Base-by-base conservation (phyloP, 148 eudicot species). In the Chenopodium album region DNA sequence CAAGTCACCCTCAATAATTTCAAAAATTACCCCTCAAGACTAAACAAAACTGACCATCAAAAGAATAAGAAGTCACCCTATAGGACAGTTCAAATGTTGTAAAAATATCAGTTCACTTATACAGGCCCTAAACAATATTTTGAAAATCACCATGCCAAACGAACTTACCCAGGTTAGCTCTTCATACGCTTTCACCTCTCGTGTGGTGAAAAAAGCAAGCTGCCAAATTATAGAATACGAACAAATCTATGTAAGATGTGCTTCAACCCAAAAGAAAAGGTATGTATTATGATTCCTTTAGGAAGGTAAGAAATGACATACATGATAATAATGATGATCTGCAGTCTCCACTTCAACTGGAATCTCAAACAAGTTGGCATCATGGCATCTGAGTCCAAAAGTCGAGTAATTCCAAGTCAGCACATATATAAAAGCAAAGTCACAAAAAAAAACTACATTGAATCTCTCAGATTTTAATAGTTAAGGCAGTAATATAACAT, bases 251-350 rank as follows among this genome's bases (percentile, higher is more conserved):
- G 62, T 73, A 71, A 32, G 12, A 29, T 70, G 72, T 75, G 54
- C 79, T 22, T n/a, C 14, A 76, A 17, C 16, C 28, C 17, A 10
- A 10, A 48, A 20, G 44, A 76, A 3, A 41, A 23, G 28, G 12
- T 13, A 50, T 9, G 12, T 3, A 50, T 9, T 67, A 59, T 5
- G 23, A 6, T 68, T 68, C 8, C 23, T 17, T 6, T 50, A 37
- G 19, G 19, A 23, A 69, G 22, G 1, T 54, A 23, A 64, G 31
- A 68, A 69, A 26, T 46, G 37, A 1, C 86, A 52, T 92, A 90
- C 93, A 83, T 89, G 93, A 83, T 92, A 92, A 79, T 90, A 92
- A 71, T 92, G 95, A 34, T 87, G 95, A 88, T 92, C 95, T 32
- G 88, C 91, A 22, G 91, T 87, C 86, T 92, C 95, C 46, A 90